phyloP scores from a whole-genome alignment of 129 eudicot genomes.

The Arctium lappa region DNA sequence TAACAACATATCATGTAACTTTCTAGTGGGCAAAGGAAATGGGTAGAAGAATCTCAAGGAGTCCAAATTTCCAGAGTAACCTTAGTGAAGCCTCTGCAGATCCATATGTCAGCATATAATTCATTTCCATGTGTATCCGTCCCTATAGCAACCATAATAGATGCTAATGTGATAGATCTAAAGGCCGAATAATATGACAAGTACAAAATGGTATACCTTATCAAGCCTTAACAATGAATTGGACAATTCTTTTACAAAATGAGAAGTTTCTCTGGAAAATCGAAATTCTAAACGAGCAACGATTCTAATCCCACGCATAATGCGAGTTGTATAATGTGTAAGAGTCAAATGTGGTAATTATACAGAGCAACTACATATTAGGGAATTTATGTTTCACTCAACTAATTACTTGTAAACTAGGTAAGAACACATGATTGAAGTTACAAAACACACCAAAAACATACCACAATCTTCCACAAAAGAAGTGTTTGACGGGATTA shows the following conservation, averaged over 20 bases:
- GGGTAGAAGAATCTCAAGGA: slow-evolving; percentile 70
- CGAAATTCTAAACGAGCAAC: slow-evolving; percentile 67
- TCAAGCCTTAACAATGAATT: slow-evolving; percentile 55
- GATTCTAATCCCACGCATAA: slow-evolving; percentile 60
- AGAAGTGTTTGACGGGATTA: slow-evolving; percentile 50
- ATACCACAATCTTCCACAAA: slow-evolving; percentile 68
- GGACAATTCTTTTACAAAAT: slow-evolving; percentile 47
- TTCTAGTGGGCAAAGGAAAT: not conserved
- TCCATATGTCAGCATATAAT: slow-evolving; percentile 72
- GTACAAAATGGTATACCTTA: slow-evolving; percentile 37
- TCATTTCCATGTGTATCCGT: slow-evolving; percentile 63
- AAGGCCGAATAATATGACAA: slow-evolving; percentile 3
- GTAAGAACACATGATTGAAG: not conserved
- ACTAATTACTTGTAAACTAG: not conserved
- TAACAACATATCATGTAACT: not conserved
- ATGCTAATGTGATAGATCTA: not conserved
- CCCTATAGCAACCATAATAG: slow-evolving; percentile 37
- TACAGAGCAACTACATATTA: not conserved
- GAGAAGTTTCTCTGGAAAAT: slow-evolving; percentile 56
- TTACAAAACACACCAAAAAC: not conserved
- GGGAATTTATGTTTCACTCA: not conserved
- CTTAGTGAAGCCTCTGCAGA: slow-evolving; percentile 73
- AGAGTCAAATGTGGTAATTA: slow-evolving; percentile 1
- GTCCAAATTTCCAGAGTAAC: slow-evolving; percentile 69
- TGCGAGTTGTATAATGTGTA: slow-evolving; percentile 51